phyloP scores from a whole-genome alignment of 345 rosid genomes.

The Nasturtium officinale region DNA sequence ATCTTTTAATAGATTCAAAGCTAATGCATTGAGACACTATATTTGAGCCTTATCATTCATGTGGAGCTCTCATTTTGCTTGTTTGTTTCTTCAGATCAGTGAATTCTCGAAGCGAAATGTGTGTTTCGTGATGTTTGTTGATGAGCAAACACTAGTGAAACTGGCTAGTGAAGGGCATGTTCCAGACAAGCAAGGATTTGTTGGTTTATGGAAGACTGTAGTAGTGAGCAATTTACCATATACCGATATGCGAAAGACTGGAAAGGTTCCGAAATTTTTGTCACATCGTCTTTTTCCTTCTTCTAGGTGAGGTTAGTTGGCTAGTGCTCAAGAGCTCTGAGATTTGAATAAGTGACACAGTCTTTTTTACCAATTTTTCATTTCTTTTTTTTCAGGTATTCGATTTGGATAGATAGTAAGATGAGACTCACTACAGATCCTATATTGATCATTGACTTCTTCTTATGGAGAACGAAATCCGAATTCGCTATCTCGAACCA shows the following conservation, averaged over 20 bases:
- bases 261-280: constrained; percentile 91
- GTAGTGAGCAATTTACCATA: constrained; percentile 78
- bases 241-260: constrained; percentile 78
- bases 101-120: constrained; percentile 80
- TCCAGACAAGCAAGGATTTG: constrained; percentile 69
- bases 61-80: constrained; percentile 23
- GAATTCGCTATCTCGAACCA: constrained; percentile 97
- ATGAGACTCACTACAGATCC: constrained; percentile 86
- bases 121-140: constrained; percentile 90
- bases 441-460: constrained; percentile 73
- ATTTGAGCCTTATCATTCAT: constrained; percentile 4
- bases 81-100: constrained; percentile 64
- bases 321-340: constrained; percentile 30
- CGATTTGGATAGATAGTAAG: constrained; percentile 96
- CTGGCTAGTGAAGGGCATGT: constrained; percentile 72
- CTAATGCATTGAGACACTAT: neutral
- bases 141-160: constrained; percentile 76
- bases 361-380: neutral
- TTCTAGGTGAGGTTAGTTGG: constrained; percentile 62
- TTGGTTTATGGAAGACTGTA: constrained; percentile 88
- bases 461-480: constrained; percentile 78
- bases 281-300: constrained; percentile 95
- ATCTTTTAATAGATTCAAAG: neutral
- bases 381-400: constrained; percentile 59
- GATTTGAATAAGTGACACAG: constrained; percentile 6